Conservation (phyloP, 352 stramenopile genomes). For the Globisporangium cederbergense region DNA sequence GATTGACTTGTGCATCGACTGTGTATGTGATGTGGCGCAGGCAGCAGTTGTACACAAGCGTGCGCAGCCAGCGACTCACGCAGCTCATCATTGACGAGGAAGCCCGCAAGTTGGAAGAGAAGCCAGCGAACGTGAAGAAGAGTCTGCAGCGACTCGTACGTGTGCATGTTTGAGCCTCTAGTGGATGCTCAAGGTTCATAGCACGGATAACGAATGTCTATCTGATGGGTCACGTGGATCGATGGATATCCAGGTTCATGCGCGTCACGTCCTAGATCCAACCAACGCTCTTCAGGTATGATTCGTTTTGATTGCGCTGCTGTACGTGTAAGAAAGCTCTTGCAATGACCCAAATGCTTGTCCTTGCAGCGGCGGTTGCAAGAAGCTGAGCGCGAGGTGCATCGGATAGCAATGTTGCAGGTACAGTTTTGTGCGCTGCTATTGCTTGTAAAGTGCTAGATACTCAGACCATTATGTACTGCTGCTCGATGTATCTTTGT, state of each 20-base stretch:
- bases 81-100: conserved; percentile 23
- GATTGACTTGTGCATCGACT: not conserved
- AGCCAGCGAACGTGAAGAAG: conserved; percentile 19
- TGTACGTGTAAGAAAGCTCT: no score
- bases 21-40: conserved; percentile 16
- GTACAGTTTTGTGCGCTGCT: conserved; percentile 15
- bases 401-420: conserved; percentile 31
- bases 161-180: not conserved
- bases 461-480: not conserved
- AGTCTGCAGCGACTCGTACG: conserved; percentile 44
- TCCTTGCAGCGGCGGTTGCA: conserved; percentile 28
- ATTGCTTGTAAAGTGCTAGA: not conserved
- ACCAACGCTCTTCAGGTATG: conserved; percentile 35
- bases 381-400: conserved; percentile 37
- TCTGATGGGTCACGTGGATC: not conserved
- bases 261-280: conserved; percentile 39
- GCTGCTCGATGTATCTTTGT: not conserved
- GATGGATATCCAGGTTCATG: conserved; percentile 27
- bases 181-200: not conserved
- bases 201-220: no score
- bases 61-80: conserved; percentile 29
- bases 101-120: not conserved
- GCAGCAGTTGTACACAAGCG: conserved; percentile 28
- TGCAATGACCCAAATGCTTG: not conserved
- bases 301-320: no score